A percentile compares a stretch with the other conserved stretches of the same genome.
Evolutionary conservation across 2,329 filamentous ascomycete genomes (phyloP).

Genomic region (Aciculosporium take): DNA sequence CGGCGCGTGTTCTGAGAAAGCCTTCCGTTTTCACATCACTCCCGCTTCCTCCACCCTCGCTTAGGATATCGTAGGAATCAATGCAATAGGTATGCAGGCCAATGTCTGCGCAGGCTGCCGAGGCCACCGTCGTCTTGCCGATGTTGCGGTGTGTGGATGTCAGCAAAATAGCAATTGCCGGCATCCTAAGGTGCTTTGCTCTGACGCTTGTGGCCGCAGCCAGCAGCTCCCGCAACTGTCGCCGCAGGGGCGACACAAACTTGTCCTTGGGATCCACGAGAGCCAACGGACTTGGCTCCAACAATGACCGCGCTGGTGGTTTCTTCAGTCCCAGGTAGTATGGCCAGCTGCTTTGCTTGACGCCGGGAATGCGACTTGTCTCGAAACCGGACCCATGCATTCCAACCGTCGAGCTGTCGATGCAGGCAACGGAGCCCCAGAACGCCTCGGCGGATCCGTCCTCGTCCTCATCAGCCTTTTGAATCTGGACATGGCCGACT

Average conservation of each 20-base stretch:
- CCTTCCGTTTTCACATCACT: constrained; percentile 91
- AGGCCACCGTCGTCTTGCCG: constrained; percentile 71
- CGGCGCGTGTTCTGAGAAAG: constrained; percentile 73
- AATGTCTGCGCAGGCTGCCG: constrained; percentile 69
- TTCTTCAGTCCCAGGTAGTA: constrained; percentile 75
- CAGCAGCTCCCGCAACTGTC: constrained; percentile 70
- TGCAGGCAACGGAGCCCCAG: constrained; percentile 76
- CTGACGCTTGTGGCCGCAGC: constrained; percentile 77
- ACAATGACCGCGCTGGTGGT: constrained; percentile 32
- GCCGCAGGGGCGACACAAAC: constrained; percentile 45
- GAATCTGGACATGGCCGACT: constrained; percentile 57
- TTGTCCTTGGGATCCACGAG: constrained; percentile 31
- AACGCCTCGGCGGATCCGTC: constrained; percentile 50
- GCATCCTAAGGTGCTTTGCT: constrained; percentile 75
- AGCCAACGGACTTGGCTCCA: constrained; percentile 24
- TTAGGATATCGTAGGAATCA: constrained; percentile 85
- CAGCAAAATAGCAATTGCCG: constrained; percentile 74
- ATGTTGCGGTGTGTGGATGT: constrained; percentile 88
- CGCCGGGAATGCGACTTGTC: constrained; percentile 64
- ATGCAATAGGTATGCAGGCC: constrained; percentile 81
- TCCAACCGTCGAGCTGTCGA: constrained; percentile 74
- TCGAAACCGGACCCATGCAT: constrained; percentile 88
- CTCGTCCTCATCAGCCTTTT: constrained; percentile 38
- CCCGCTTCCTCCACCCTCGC: constrained; percentile 69
- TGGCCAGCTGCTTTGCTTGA: constrained; percentile 66